Percentiles rank a stretch among this genome's conserved stretches.
phyloP scores from a whole-genome alignment of 805 yeast genomes.

The Candida incommunis region DNA sequence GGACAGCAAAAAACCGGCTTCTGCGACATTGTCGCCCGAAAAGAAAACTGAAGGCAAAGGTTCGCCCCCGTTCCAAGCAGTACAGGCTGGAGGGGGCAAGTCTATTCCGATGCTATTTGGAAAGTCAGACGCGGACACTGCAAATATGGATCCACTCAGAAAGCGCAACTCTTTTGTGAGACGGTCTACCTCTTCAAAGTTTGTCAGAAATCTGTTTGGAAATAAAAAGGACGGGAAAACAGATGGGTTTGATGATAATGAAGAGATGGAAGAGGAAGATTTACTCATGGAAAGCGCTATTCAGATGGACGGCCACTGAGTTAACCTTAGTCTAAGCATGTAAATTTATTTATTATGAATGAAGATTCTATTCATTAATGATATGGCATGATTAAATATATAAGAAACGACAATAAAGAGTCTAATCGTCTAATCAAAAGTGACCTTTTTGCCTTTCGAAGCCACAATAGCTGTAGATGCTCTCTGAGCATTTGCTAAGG shows the following conservation, averaged over 20 bases:
- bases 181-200: conserved; percentile 9
- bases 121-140: conserved; percentile 7
- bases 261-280: conserved; percentile 6
- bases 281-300: too few species aligned
- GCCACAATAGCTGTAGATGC: conserved; percentile 80
- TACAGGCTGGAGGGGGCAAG: conserved; percentile 4
- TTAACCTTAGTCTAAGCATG: background rate
- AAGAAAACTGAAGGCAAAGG: background rate
- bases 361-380: background rate
- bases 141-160: conserved; percentile 1
- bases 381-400: background rate
- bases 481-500: conserved; percentile 78
- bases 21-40: conserved; percentile 3
- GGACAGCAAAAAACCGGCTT: background rate
- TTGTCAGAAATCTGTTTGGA: conserved; percentile 14
- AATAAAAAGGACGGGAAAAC: conserved; percentile 7
- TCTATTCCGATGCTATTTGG: conserved; percentile 14
- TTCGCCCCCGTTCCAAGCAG: background rate
- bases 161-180: conserved; percentile 7
- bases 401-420: too few species aligned
- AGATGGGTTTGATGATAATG: conserved; percentile 7
- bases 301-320: too few species aligned
- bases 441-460: conserved; percentile 77
- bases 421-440: conserved; percentile 33
- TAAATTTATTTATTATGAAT: conserved; percentile 6